Evolutionary conservation across 768 basidiomycete species (phyloP).

Genomic region (Kwoniella sp.): DNA sequence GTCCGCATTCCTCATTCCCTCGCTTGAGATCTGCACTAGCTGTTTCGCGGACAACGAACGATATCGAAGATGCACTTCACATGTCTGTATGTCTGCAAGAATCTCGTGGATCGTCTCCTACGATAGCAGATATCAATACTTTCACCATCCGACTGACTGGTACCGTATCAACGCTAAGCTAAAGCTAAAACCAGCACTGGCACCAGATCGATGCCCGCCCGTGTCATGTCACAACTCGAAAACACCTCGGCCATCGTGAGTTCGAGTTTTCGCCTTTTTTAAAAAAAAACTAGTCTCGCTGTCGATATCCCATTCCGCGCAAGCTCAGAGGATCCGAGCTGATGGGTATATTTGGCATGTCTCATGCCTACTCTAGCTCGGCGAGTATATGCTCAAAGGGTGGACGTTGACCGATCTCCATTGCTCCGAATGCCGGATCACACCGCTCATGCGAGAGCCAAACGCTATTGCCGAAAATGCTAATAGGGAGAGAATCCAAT

Average conservation of each 20-base stretch:
- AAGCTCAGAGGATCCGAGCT: not conserved
- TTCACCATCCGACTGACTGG: too few relatives aligned
- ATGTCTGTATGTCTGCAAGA: too few relatives aligned
- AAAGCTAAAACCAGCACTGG: not conserved
- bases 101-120: too few relatives aligned
- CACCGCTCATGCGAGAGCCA: conserved; percentile 54
- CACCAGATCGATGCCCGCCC: conserved; percentile 24
- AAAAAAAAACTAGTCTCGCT: too few relatives aligned
- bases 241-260: conserved; percentile 46
- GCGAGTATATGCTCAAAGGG: conserved; percentile 56
- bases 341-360: not conserved
- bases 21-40: too few relatives aligned
- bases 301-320: too few relatives aligned
- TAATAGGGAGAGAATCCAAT: conserved; percentile 44
- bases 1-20: too few relatives aligned
- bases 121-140: too few relatives aligned
- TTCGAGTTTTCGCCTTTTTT: not conserved
- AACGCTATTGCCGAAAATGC: conserved; percentile 29
- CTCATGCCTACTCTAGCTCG: conserved; percentile 37
- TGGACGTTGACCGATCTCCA: conserved; percentile 55
- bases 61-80: too few relatives aligned
- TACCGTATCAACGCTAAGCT: too few relatives aligned
- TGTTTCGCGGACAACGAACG: too few relatives aligned
- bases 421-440: conserved; percentile 44
- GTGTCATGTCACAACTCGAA: conserved; percentile 41